Percentiles rank a stretch among this genome's conserved stretches.
Evolutionary conservation across 345 rosid species (phyloP).

Genomic region (Mallotus nudiflorus): DNA sequence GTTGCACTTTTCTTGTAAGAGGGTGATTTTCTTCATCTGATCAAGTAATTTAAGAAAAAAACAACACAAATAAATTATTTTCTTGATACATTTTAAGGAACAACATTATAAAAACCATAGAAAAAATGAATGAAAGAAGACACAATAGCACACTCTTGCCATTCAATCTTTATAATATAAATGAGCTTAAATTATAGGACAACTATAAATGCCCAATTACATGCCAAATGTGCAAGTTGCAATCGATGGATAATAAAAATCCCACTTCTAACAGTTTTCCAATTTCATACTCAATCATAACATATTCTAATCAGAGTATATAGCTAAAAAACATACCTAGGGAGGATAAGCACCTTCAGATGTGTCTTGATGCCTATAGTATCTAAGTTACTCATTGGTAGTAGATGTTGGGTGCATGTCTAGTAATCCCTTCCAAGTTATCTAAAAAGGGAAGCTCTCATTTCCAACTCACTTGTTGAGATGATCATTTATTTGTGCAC

Average conservation of each 20-base stretch:
- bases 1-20: conserved; percentile 78
- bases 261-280: background rate
- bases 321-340: conserved; percentile 62
- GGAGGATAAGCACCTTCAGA: conserved; percentile 67
- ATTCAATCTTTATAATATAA: too few species aligned
- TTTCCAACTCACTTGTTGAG: conserved; percentile 41
- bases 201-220: too few species aligned
- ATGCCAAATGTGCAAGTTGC: too few species aligned
- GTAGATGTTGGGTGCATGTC: conserved; percentile 38
- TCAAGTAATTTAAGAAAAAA: conserved; percentile 52
- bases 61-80: background rate
- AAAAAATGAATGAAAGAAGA: background rate
- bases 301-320: background rate
- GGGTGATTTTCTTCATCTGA: conserved; percentile 94
- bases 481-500: conserved; percentile 31
- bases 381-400: conserved; percentile 34
- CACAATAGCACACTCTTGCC: too few species aligned
- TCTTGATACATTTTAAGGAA: background rate
- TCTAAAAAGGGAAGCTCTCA: conserved; percentile 68
- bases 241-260: too few species aligned
- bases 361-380: conserved; percentile 32
- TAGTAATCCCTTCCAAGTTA: conserved; percentile 62
- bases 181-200: too few species aligned
- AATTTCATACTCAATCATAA: background rate
- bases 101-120: background rate